Evolutionary conservation across 495 filamentous ascomycete genomes (phyloP), one percentile per base, ranked within the genome.

Genomic region (Diplogelasinospora grovesii): DNA sequence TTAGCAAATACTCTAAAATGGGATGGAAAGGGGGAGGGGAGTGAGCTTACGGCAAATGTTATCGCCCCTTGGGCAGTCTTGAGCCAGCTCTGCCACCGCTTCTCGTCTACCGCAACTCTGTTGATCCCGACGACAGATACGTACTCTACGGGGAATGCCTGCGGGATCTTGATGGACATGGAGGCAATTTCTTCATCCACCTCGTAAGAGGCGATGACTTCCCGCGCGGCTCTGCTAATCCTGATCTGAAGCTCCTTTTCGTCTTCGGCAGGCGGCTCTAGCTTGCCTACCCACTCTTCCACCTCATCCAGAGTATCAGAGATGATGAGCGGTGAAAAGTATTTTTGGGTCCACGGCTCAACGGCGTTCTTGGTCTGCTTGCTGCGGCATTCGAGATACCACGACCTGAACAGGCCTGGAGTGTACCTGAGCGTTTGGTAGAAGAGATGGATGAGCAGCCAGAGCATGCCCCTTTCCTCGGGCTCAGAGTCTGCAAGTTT

Each of bases 41-140:
- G 8, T 18, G 18, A 18, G 53, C 71, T 51, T 63, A 78, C 77
- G 27, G 87, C 83, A 57, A 97, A 90, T 44, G 83, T 89, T 54
- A 97, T 95, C 25, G 89, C 85, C 3, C 87, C 89, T 49, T 94
- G 86, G n/a, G 86, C 87, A 8, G 78, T 83, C 43, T 81, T 67
- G 40, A 94, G 63, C 85, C 89, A 93, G 46, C 66, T 78, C 56
- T 82, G 79, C 86, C 93, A 99, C 56, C 89, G 92, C 62, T 79
- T 79, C 54, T 95, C 88, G 42, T 81, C 79, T 18, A 96, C 81
- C 3, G 85, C 85, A 3, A 97, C 89, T 8, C 89, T 79, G 49
- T 82, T 89, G 23, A 84, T 64, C 15, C 85, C 79, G 9, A 78
- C 68, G 3, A 96, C 88, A n/a, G 76, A 64, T 3, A 89, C 87